phyloP scores from a whole-genome alignment of 2,329 filamentous ascomycete genomes.

The Coleophoma eucalyptorum region DNA sequence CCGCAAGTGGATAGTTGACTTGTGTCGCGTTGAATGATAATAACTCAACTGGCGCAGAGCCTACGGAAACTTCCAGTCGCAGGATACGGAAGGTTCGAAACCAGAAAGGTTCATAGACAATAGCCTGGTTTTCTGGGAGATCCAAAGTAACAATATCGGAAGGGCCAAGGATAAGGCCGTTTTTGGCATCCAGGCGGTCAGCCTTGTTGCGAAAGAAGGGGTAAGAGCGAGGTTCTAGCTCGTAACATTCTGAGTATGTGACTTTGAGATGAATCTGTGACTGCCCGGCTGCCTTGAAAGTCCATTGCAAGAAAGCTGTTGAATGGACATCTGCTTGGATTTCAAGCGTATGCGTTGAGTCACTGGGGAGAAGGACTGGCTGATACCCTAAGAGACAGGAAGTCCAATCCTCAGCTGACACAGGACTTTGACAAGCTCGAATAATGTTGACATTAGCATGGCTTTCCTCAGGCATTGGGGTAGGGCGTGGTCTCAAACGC shows the following conservation, averaged over 20 bases:
- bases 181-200: constrained; percentile 28
- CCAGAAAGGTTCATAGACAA: constrained; percentile 34
- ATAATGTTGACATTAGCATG: neutral
- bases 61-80: constrained; percentile 23
- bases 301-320: constrained; percentile 22
- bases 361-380: neutral
- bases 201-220: constrained; percentile 35
- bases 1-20: constrained; percentile 26
- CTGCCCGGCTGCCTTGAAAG: constrained; percentile 4
- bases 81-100: constrained; percentile 35
- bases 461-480: constrained; percentile 23
- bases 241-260: constrained; percentile 30
- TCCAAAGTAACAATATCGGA: constrained; percentile 29
- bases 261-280: constrained; percentile 15
- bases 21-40: too few species aligned
- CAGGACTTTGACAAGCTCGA: too few species aligned
- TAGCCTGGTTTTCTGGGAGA: constrained; percentile 6
- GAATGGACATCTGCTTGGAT: constrained; percentile 23
- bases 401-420: too few species aligned
- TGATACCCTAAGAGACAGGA: too few species aligned
- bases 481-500: constrained; percentile 31
- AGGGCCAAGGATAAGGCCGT: constrained; percentile 29
- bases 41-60: too few species aligned
- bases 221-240: constrained; percentile 28
- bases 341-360: constrained; percentile 18